Base-by-base conservation (phyloP, 768 basidiomycete species). In the Crepidotus variabilis region DNA sequence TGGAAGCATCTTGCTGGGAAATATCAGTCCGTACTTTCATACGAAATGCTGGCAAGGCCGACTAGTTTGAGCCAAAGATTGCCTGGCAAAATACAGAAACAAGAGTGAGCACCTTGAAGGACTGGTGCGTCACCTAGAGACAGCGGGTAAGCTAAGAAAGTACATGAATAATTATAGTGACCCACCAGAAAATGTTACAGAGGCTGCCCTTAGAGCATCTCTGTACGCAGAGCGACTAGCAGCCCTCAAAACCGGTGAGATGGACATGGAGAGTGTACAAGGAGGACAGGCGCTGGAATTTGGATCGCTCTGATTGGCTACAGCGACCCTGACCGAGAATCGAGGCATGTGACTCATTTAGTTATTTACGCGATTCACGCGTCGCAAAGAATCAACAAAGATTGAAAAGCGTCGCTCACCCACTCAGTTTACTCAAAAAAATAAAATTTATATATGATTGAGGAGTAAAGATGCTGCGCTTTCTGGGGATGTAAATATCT, bases 221-320 rank as follows among this genome's bases (percentile, higher is more conserved):
- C 91, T 81, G 64, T 94, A 94, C 14, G 87, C 87, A 32, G 90
- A 78, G 48, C 90, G 83, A 18, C 87, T 87, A 9, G 83, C 78
- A 32, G 87, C 84, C 64, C 72, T 79, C 39, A 92, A 78, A 14
- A 74, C 67, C 2, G 77, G 72, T n/a, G 85, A 69, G 51, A 87
- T 73, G 33, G 83, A 72, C 85, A 86, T 85, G 67, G 52, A 28
- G 48, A 6, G 52, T 58, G 49, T 34, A 34, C 53, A 58, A 63
- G 54, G 35, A 51, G 52, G 61, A 55, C 54, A 50, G 49, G 48
- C 47, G 35, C n/a, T 21, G 57, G 63, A 66, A 65, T 64, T 60
- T 59, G 57, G 51, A 55, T 14, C 4, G 53, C 57, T 54, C 52
- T 68, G 63, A 67, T 69, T 68, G 67, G 67, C 59, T 65, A 58